phyloP scores from a whole-genome alignment of 768 basidiomycete genomes.

The Suillus ampliporus region DNA sequence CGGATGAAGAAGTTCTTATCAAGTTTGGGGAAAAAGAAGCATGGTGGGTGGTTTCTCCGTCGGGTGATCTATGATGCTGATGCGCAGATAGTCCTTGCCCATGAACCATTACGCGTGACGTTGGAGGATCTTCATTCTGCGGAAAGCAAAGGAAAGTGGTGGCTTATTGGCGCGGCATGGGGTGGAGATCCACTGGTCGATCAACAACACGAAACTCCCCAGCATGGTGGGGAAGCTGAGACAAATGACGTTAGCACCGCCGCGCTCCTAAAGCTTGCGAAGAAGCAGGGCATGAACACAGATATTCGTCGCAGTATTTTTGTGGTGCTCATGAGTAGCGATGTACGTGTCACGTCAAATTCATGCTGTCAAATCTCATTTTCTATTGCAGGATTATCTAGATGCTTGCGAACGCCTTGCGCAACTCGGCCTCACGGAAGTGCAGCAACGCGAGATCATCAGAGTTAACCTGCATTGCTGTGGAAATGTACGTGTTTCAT shows the following conservation, averaged over 20 bases:
- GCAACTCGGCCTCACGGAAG: slow-evolving; percentile 81
- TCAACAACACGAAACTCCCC: slow-evolving; percentile 46
- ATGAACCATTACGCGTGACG: slow-evolving; percentile 87
- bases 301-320: slow-evolving; percentile 93
- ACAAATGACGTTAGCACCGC: slow-evolving; percentile 40
- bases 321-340: slow-evolving; percentile 93
- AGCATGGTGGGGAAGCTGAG: slow-evolving; percentile 26
- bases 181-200: slow-evolving; percentile 89
- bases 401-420: slow-evolving; percentile 92
- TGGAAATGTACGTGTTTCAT: slow-evolving; percentile 69
- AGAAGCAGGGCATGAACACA: slow-evolving; percentile 98
- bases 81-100: slow-evolving; percentile 64
- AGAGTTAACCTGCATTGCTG: slow-evolving; percentile 92
- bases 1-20: slow-evolving; percentile 89
- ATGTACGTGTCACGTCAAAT: slow-evolving; percentile 56
- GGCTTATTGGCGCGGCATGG: slow-evolving; percentile 98
- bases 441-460: slow-evolving; percentile 95
- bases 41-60: slow-evolving; percentile 48
- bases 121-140: slow-evolving; percentile 85
- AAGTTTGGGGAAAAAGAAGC: slow-evolving; percentile 75
- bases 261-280: slow-evolving; percentile 77
- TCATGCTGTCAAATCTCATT: background rate
- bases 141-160: slow-evolving; percentile 94
- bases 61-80: background rate
- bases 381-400: slow-evolving; percentile 80